A percentile compares a stretch with the other conserved stretches of the same genome.
These are phyloP conservation scores for Aspergillus incahuasiensis DNA, from an alignment of 495 filamentous ascomycete genomes.

Conservation along the genomic window DNA sequence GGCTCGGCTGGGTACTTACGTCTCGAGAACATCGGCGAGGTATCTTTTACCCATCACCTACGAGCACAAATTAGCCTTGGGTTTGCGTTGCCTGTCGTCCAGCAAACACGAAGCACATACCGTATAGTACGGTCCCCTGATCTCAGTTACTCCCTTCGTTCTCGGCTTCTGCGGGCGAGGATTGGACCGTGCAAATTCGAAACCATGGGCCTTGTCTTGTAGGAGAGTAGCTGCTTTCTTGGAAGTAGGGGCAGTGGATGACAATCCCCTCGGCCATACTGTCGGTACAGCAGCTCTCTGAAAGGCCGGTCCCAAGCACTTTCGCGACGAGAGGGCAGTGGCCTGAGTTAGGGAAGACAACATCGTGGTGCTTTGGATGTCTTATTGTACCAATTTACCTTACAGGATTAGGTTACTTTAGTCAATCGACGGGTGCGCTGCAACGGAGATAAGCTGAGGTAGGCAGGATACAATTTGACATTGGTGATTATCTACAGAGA, in stretches of 20 bases:
- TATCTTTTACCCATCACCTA: conserved; percentile 51
- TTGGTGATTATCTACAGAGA: background rate
- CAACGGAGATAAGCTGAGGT: background rate
- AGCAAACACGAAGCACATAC: conserved; percentile 21
- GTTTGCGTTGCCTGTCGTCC: background rate
- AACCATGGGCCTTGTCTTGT: conserved; percentile 47
- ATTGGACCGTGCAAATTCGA: conserved; percentile 53
- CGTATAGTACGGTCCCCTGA: conserved; percentile 53
- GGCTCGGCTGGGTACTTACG: conserved; percentile 26
- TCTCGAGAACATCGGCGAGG: conserved; percentile 49
- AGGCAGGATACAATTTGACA: background rate
- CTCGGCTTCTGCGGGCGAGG: conserved; percentile 47
- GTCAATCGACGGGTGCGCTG: background rate
- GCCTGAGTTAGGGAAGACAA: background rate
- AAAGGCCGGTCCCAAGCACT: conserved; percentile 2
- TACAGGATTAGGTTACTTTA: background rate
- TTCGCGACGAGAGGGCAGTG: background rate
- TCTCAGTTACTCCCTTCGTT: conserved; percentile 49
- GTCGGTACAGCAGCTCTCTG: conserved; percentile 9
- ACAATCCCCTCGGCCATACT: conserved; percentile 15
- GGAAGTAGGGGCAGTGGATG: conserved; percentile 12
- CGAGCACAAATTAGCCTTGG: background rate
- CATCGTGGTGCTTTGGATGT: background rate
- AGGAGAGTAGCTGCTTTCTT: conserved; percentile 36
- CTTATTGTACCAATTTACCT: background rate